Percentiles rank a stretch among this genome's conserved stretches.
Conservation (phyloP, 768 basidiomycete species). For the Butyriboletus loyo region DNA sequence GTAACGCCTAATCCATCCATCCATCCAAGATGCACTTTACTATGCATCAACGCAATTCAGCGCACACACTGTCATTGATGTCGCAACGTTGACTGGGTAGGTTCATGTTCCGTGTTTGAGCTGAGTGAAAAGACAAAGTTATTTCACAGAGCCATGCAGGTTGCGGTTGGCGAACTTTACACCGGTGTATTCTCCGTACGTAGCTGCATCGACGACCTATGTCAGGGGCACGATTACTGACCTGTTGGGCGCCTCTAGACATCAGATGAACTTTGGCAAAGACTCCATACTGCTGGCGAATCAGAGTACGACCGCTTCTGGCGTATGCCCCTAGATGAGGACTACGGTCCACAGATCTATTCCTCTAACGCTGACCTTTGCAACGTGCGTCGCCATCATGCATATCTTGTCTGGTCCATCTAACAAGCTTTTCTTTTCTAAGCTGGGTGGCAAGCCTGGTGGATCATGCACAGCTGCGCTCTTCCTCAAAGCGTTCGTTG, state of each 20-base stretch:
- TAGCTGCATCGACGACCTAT: neutral
- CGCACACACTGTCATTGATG: conserved; percentile 81
- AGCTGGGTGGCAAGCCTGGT: conserved; percentile 71
- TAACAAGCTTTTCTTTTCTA: neutral
- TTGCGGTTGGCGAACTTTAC: conserved; percentile 74
- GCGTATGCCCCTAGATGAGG: conserved; percentile 87
- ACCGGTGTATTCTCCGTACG: conserved; percentile 76
- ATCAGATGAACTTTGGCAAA: conserved; percentile 71
- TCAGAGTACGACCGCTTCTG: conserved; percentile 81
- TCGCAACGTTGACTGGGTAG: conserved; percentile 83
- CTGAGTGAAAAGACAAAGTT: neutral
- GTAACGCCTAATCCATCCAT: neutral
- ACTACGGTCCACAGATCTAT: conserved; percentile 73
- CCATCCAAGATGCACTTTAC: conserved; percentile 67
- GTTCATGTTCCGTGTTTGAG: conserved; percentile 6
- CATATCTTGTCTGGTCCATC: neutral
- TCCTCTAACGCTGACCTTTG: conserved; percentile 78
- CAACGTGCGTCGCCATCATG: conserved; percentile 38
- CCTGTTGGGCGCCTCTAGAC: conserved; percentile 38
- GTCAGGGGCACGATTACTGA: neutral
- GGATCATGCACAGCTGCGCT: conserved; percentile 81
- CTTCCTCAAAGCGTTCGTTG: conserved; percentile 81
- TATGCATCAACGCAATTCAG: conserved; percentile 76
- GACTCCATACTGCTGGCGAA: conserved; percentile 67
- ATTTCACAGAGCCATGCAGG: conserved; percentile 55